Evolutionary conservation across 768 basidiomycete species (phyloP).

Genomic region (Kockovaella imperatae): DNA sequence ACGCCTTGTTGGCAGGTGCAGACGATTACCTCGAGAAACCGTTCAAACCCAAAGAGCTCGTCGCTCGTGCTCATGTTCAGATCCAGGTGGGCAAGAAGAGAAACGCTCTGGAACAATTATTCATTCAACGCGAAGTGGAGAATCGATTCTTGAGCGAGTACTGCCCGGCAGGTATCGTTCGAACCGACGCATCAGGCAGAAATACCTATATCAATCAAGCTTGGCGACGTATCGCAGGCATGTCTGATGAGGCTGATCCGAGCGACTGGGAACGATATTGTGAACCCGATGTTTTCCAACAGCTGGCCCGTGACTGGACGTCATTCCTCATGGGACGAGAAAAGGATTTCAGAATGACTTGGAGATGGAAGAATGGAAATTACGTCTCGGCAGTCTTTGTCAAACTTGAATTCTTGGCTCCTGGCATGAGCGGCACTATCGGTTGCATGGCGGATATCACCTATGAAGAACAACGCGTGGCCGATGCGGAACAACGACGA

Average conservation of each 20-base stretch:
- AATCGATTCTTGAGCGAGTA: conserved; percentile 29
- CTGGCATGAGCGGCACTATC: conserved; percentile 25
- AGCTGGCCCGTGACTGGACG: conserved; percentile 13
- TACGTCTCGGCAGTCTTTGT: conserved; percentile 27
- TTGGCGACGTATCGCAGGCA: conserved; percentile 18
- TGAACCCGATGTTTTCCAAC: conserved; percentile 10
- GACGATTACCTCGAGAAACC: conserved; percentile 48
- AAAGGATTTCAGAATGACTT: conserved; percentile 18
- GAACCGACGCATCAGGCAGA: conserved; percentile 16
- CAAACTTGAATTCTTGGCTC: conserved; percentile 22
- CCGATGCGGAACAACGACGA: conserved; percentile 30
- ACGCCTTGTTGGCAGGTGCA: conserved; percentile 45
- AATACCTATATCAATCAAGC: conserved; percentile 28
- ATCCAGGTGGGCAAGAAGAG: conserved; percentile 48
- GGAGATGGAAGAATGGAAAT: conserved; percentile 33
- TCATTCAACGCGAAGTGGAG: conserved; percentile 24
- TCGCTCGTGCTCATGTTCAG: conserved; percentile 47
- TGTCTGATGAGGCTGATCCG: conserved; percentile 9
- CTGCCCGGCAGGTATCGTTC: conserved; percentile 38
- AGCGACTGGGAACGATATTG: conserved; percentile 23
- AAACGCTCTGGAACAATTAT: conserved; percentile 27
- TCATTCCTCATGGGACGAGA: conserved; percentile 12
- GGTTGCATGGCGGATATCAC: conserved; percentile 37
- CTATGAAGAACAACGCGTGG: conserved; percentile 30
- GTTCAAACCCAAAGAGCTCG: conserved; percentile 45